Evolutionary conservation across 768 basidiomycete genomes (phyloP).

Genomic region (Suillus discolor): DNA sequence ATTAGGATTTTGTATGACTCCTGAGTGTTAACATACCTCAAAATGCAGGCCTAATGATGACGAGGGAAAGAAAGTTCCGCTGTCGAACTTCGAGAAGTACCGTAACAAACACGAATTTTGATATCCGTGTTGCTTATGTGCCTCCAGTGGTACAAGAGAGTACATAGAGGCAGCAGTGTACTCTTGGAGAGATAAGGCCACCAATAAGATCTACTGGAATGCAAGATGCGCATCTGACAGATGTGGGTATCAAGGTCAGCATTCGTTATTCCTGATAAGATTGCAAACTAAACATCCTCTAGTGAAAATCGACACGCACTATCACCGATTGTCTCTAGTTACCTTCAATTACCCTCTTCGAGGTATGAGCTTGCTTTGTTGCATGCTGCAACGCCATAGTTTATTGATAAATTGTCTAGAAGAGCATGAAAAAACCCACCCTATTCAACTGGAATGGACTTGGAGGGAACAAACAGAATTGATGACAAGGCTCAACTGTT

Average conservation of each 20-base stretch:
- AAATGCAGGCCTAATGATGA: background rate
- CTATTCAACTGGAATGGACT: background rate
- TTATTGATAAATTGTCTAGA: background rate
- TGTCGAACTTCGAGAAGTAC: background rate
- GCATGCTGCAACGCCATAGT: background rate
- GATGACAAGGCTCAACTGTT: background rate
- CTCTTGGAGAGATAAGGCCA: background rate
- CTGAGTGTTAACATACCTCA: background rate
- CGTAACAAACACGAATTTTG: background rate
- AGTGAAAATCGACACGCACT: background rate
- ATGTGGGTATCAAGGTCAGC: background rate
- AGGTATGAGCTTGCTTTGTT: background rate
- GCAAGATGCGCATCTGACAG: background rate
- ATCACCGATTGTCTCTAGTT: background rate
- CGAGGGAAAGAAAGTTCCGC: background rate
- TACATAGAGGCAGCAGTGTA: background rate
- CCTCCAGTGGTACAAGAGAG: background rate
- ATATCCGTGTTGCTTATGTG: background rate
- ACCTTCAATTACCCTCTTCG: background rate
- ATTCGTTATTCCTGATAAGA: background rate
- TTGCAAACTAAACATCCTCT: fast-evolving
- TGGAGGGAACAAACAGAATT: background rate
- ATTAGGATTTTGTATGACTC: background rate
- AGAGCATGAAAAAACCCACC: background rate
- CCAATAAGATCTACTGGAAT: background rate